A percentile compares a stretch with the other conserved stretches of the same genome.
These are phyloP conservation scores for Tilletia caries DNA, from an alignment of 1,284 basidiomycete species.

Conservation along the genomic window DNA sequence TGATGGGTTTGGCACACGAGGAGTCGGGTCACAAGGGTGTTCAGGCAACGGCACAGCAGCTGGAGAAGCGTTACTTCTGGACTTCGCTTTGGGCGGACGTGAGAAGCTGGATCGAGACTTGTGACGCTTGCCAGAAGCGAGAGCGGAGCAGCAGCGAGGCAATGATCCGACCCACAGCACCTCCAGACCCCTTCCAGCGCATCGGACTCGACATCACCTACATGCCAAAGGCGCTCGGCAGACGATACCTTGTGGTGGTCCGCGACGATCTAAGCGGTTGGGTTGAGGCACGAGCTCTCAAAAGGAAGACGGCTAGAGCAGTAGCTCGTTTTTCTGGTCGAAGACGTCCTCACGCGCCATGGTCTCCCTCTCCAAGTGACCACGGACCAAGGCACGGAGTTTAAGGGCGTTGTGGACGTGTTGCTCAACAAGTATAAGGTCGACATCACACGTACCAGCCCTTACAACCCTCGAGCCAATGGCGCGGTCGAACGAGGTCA, in stretches of 20 bases:
- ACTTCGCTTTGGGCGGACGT: background rate
- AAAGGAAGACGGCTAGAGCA: background rate
- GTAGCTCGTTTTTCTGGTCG: conserved; percentile 13
- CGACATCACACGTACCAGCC: background rate
- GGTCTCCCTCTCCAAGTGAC: conserved; percentile 4
- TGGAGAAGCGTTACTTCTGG: background rate
- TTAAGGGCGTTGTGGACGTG: background rate
- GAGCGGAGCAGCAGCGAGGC: background rate
- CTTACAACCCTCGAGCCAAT: background rate
- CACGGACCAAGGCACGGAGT: background rate
- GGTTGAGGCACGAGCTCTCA: conserved; percentile 12
- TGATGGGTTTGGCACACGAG: background rate
- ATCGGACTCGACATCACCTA: background rate
- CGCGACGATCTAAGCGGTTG: conserved; percentile 19
- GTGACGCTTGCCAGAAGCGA: background rate
- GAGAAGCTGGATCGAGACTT: background rate
- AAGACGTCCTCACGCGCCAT: conserved; percentile 14
- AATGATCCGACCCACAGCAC: background rate
- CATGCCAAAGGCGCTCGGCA: conserved; percentile 11
- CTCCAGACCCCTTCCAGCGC: background rate
- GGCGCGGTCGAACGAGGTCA: background rate
- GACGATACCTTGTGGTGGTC: conserved; percentile 13
- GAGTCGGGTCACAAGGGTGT: background rate
- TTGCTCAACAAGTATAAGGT: background rate
- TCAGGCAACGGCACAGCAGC: background rate